phyloP scores from a whole-genome alignment of 106 monocot genomes.

The Gastrodia elata region DNA sequence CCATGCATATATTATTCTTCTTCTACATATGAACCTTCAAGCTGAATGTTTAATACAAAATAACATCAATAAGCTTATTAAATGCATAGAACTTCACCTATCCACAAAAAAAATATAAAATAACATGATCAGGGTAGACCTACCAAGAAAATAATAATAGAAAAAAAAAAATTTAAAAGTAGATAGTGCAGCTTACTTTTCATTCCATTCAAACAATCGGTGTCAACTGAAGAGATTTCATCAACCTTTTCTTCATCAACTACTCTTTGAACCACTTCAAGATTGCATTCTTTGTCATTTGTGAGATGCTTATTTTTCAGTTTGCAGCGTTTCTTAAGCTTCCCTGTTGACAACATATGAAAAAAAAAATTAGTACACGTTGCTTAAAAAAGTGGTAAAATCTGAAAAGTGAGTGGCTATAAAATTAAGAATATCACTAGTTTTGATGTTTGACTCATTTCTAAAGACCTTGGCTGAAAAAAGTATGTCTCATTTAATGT shows the following conservation, averaged over 20 bases:
- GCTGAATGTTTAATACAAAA: too few species aligned
- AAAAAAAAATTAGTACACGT: background rate
- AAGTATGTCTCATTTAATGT: background rate
- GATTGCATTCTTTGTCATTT: background rate
- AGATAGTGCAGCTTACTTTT: conserved; percentile 10
- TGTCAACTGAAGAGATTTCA: conserved; percentile 19
- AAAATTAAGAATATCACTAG: background rate
- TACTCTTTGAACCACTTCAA: background rate
- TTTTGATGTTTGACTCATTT: background rate
- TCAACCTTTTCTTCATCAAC: conserved; percentile 17
- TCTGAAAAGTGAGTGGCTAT: background rate
- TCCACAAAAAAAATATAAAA: background rate
- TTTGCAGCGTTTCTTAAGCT: conserved; percentile 9
- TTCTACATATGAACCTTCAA: too few species aligned
- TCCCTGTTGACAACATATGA: conserved; percentile 11
- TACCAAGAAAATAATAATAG: background rate
- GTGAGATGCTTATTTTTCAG: conserved; percentile 1
- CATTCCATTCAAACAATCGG: conserved; percentile 24
- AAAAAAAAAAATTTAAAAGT: background rate
- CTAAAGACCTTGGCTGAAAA: background rate
- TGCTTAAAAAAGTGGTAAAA: background rate
- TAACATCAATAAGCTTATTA: background rate
- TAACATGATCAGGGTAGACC: background rate
- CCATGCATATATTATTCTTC: too few species aligned
- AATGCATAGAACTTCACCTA: background rate